Base-by-base conservation (phyloP, 2,329 filamentous ascomycete genomes). In the Drechmeria coniospora region DNA sequence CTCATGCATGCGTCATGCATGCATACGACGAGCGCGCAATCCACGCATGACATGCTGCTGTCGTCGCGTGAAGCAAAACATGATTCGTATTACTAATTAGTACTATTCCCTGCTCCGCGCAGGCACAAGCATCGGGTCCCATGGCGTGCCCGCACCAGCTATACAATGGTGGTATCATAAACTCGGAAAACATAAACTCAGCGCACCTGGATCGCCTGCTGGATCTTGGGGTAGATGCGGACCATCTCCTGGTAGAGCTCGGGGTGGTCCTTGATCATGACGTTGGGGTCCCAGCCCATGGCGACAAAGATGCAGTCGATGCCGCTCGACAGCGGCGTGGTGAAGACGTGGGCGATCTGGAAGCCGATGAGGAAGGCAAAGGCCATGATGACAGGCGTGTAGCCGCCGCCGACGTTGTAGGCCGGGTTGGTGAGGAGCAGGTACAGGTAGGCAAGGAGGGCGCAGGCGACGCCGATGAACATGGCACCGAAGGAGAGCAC, bases 301-400 rank as follows among this genome's bases (percentile, higher is more conserved):
- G 82, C 84, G 1, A 93, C 82, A 42, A 94, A 94, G 35, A 93
- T 80, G 0, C 86, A 92, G 40, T 92, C 80, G 36, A 92, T 72
- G n/a, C 87, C 87, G 42, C 77, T 86, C 36, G 76, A 76, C 31
- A 95, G 62, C 1, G 87, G 87, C 0, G 81, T 87, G 19, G 87
- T 80, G 55, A 94, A 92, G 37, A 92, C 71, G 50, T 92, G 79
- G 49, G 77, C 79, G 34, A 94, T 79, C 51, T 94, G 87, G 38
- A 93, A 57, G 6, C 87, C 87, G 37, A 94, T 86, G 28, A 94
- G 57, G 57, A 94, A 93, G 0, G 83, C 62, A 49, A 87, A 92
- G 0, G 81, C 81, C 47, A 92, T 68, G 12, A 92, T 66, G 7
- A 92, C 74, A 0, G 77, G 64, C 0, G 82, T 90, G 49, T 74